phyloP scores from a whole-genome alignment of 805 yeast genomes.

The Kodamaea leandrae region DNA sequence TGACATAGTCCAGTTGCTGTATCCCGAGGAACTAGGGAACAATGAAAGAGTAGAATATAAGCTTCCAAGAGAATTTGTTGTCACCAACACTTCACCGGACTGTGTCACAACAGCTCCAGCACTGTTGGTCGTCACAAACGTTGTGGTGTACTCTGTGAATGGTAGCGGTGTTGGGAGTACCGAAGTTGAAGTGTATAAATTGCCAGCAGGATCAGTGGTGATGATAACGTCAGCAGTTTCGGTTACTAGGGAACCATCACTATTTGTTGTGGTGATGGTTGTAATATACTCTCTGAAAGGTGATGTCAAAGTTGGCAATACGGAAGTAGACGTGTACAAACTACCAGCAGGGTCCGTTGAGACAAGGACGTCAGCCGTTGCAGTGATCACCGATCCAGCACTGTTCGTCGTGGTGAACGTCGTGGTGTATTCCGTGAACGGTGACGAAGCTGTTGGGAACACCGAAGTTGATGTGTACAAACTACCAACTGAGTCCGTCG shows the following conservation, averaged over 20 bases:
- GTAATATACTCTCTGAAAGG: constrained; percentile 17
- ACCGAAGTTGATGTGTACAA: constrained; percentile 15
- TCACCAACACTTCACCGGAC: constrained; percentile 18
- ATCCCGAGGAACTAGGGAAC: neutral
- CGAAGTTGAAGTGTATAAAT: constrained; percentile 13
- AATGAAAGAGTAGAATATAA: constrained; percentile 16
- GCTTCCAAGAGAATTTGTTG: constrained; percentile 15
- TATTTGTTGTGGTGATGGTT: constrained; percentile 15
- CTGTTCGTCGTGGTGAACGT: constrained; percentile 16
- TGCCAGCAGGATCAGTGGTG: constrained; percentile 10
- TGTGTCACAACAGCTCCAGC: constrained; percentile 16
- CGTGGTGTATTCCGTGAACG: constrained; percentile 17
- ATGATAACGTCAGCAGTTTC: constrained; percentile 19
- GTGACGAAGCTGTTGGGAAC: neutral
- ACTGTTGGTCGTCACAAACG: constrained; percentile 8
- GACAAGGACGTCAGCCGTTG: constrained; percentile 18
- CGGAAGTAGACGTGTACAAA: constrained; percentile 15
- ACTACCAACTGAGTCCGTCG: constrained; percentile 19
- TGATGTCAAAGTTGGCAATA: constrained; percentile 11
- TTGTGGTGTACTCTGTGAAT: constrained; percentile 18
- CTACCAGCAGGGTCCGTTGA: constrained; percentile 18
- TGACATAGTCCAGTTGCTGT: constrained; percentile 13
- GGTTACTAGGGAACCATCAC: constrained; percentile 15
- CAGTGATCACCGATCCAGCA: constrained; percentile 15
- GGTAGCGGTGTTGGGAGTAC: constrained; percentile 1